phyloP scores from a whole-genome alignment of 2,329 filamentous ascomycete genomes.

The Botrytis fragariae region DNA sequence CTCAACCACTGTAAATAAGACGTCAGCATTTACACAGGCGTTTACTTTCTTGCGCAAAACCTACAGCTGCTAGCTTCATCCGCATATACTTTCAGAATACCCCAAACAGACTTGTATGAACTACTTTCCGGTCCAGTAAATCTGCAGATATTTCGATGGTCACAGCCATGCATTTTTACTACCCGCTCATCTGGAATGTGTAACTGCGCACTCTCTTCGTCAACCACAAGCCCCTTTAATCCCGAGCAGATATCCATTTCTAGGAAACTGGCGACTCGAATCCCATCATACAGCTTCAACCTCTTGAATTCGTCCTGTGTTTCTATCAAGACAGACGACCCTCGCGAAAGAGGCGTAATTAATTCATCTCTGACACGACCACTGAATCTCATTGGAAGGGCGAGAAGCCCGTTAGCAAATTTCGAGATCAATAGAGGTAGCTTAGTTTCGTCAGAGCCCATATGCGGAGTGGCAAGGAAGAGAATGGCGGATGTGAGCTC shows the following conservation, averaged over 20 bases:
- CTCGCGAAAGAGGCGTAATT: slow-evolving; percentile 12
- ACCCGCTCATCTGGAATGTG: slow-evolving; percentile 9
- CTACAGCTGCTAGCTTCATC: too few species aligned
- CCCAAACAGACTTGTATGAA: not conserved
- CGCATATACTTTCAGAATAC: slow-evolving; percentile 5
- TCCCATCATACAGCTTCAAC: not conserved
- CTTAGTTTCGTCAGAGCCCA: slow-evolving; percentile 35
- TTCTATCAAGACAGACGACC: slow-evolving; percentile 21
- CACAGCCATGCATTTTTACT: slow-evolving; percentile 18
- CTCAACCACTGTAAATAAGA: too few species aligned
- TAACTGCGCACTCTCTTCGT: slow-evolving; percentile 13
- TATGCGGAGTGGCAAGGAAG: slow-evolving; percentile 44
- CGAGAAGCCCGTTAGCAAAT: not conserved
- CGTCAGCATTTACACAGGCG: too few species aligned
- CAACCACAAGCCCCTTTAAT: slow-evolving; percentile 17
- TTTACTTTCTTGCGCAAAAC: too few species aligned
- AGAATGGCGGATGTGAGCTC: slow-evolving; percentile 37
- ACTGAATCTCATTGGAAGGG: not conserved
- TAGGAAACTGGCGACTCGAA: not conserved
- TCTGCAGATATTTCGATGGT: slow-evolving; percentile 25
- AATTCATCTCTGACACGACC: slow-evolving; percentile 20
- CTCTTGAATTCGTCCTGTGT: slow-evolving; percentile 26
- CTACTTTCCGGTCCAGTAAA: slow-evolving; percentile 19
- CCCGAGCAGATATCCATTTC: not conserved
- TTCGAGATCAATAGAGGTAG: slow-evolving; percentile 3